A percentile compares a stretch with the other conserved stretches of the same genome.
phyloP scores from a whole-genome alignment of 169 alveolate genomes.

The Sarcocystis neurona region DNA sequence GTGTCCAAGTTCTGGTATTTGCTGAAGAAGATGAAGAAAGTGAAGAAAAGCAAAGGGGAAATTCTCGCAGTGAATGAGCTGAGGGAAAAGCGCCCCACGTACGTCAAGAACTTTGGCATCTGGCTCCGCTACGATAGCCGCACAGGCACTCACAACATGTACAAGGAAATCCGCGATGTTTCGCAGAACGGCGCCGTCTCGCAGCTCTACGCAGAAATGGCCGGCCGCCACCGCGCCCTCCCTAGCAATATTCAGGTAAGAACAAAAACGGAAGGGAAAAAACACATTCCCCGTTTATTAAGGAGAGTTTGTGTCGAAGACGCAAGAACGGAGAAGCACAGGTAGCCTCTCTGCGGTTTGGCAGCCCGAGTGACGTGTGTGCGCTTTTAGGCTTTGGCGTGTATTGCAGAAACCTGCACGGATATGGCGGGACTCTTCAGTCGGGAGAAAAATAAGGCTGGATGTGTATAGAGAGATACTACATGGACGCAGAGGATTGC shows the following conservation, averaged over 20 bases:
- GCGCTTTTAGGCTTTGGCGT: too few relatives aligned
- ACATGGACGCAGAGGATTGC: too few relatives aligned
- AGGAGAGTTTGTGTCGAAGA: too few relatives aligned
- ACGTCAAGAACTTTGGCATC: constrained; percentile 96
- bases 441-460: too few relatives aligned
- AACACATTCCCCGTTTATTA: too few relatives aligned
- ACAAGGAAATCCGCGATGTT: constrained; percentile 98
- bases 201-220: constrained; percentile 96
- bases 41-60: constrained; percentile 96
- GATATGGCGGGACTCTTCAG: too few relatives aligned
- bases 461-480: too few relatives aligned
- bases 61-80: constrained; percentile 80
- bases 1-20: constrained; percentile 97
- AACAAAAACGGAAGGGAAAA: too few relatives aligned
- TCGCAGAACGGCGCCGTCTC: constrained; percentile 96
- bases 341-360: too few relatives aligned
- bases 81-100: constrained; percentile 87
- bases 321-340: too few relatives aligned
- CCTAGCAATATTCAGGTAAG: constrained; percentile 85
- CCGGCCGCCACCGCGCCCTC: constrained; percentile 97
- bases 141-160: constrained; percentile 98
- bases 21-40: constrained; percentile 94
- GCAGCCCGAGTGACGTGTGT: too few relatives aligned
- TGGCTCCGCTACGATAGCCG: constrained; percentile 97
- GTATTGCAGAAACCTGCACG: too few relatives aligned